These are phyloP conservation scores for Dactylellina drechsleri DNA, from an alignment of 2,329 filamentous ascomycete genomes.

Conservation along the genomic window DNA sequence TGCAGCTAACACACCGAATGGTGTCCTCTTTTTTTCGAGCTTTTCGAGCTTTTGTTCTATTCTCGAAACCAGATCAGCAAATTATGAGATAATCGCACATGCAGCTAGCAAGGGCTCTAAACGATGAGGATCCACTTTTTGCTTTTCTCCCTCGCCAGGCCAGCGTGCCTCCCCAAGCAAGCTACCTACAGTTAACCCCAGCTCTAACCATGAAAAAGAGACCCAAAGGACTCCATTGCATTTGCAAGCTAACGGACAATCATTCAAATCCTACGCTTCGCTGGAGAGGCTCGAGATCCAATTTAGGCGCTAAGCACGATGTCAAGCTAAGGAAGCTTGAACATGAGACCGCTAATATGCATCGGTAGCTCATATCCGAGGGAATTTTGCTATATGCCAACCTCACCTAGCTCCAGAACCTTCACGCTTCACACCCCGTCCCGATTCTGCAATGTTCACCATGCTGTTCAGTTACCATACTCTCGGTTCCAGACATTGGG, in stretches of 20 bases:
- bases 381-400: constrained; percentile 52
- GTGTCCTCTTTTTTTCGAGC: not conserved
- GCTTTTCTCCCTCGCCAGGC: constrained; percentile 1
- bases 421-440: not conserved
- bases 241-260: not conserved
- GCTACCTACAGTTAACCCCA: constrained; percentile 15
- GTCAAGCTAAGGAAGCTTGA: constrained; percentile 14
- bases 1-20: constrained; percentile 15
- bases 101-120: constrained; percentile 54
- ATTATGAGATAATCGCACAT: constrained; percentile 56
- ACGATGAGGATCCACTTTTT: constrained; percentile 50
- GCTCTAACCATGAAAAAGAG: not conserved
- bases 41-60: not conserved
- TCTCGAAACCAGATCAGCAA: constrained; percentile 55
- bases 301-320: not conserved
- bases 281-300: not conserved
- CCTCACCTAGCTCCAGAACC: not conserved
- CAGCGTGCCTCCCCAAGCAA: constrained; percentile 12
- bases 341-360: constrained; percentile 32
- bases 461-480: constrained; percentile 23
- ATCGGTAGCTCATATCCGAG: constrained; percentile 53
- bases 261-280: constrained; percentile 4
- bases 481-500: constrained; percentile 53
- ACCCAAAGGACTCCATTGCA: constrained; percentile 1
- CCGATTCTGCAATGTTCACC: not conserved